phyloP scores from a whole-genome alignment of 768 basidiomycete genomes.

The Phylloporus scabripes region DNA sequence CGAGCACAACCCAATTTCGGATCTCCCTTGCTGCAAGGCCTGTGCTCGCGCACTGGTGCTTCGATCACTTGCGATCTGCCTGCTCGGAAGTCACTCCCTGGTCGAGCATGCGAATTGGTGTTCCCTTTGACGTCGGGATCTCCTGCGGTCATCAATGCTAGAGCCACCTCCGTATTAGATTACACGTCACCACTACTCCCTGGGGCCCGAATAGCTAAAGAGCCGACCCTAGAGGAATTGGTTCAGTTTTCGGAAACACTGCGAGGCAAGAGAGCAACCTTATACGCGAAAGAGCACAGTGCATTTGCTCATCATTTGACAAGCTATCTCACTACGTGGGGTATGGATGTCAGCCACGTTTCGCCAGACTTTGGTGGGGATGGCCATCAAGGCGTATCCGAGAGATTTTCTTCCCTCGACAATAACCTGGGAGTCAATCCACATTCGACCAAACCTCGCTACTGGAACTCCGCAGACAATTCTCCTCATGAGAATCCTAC shows the following conservation, averaged over 20 bases:
- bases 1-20: conserved; percentile 40
- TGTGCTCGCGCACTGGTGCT: conserved; percentile 57
- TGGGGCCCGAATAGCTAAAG: conserved; percentile 48
- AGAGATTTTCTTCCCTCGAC: conserved; percentile 11
- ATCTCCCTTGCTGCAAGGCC: conserved; percentile 52
- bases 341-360: conserved; percentile 85
- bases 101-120: conserved; percentile 60
- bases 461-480: conserved; percentile 19
- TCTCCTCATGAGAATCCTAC: conserved; percentile 17
- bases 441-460: conserved; percentile 17
- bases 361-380: conserved; percentile 56
- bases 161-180: conserved; percentile 37
- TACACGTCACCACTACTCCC: conserved; percentile 46
- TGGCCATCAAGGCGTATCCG: conserved; percentile 17
- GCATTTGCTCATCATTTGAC: conserved; percentile 91
- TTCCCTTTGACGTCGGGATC: conserved; percentile 60
- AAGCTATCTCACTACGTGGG: conserved; percentile 91
- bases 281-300: conserved; percentile 84
- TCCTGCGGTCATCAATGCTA: conserved; percentile 37
- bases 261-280: conserved; percentile 73
- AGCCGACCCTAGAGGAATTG: conserved; percentile 80
- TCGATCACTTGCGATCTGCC: conserved; percentile 35
- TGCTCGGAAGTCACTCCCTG: conserved; percentile 37
- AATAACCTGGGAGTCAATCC: conserved; percentile 1
- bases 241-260: conserved; percentile 74